phyloP scores from a whole-genome alignment of 164 flowering plant genomes.

The Hamamelis virginiana region DNA sequence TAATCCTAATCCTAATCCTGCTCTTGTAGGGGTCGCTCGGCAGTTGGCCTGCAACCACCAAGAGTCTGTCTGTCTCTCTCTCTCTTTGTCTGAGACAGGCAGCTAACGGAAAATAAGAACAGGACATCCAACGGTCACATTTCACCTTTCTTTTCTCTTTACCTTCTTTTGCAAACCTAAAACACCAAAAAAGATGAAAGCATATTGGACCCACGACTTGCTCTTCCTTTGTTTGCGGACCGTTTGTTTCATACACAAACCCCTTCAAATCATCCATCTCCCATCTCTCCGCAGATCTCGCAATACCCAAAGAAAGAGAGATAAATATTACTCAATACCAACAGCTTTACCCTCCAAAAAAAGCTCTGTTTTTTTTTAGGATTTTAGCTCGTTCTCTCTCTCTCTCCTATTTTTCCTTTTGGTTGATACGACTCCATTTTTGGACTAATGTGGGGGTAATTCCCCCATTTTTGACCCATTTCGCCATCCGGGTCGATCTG shows the following conservation, averaged over 20 bases:
- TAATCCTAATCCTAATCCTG: too few species aligned
- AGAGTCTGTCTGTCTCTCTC: conserved; percentile 6
- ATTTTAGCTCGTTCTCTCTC: conserved; percentile 10
- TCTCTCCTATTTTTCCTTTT: not conserved
- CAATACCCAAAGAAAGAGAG: not conserved
- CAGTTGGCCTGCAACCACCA: conserved; percentile 14
- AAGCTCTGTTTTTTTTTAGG: conserved; percentile 7
- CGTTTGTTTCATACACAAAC: conserved; percentile 9
- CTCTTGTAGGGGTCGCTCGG: not conserved
- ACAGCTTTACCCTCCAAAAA: not conserved
- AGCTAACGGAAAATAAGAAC: conserved; percentile 2
- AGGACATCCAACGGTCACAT: conserved; percentile 31
- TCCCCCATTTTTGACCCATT: conserved; percentile 21
- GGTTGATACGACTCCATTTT: not conserved
- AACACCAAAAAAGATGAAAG: conserved; percentile 16
- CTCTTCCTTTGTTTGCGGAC: conserved; percentile 31
- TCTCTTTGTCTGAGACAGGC: conserved; percentile 1
- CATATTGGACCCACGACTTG: conserved; percentile 30
- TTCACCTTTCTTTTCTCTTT: conserved; percentile 18
- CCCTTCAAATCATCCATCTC: conserved; percentile 8
- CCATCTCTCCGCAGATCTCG: conserved; percentile 55
- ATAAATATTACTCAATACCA: not conserved
- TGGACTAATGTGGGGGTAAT: conserved; percentile 11
- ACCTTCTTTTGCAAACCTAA: conserved; percentile 5
- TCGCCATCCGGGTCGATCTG: conserved; percentile 19